Evolutionary conservation across 805 yeast species (phyloP).

Genomic region (Lipomyces spencermartinsiae): DNA sequence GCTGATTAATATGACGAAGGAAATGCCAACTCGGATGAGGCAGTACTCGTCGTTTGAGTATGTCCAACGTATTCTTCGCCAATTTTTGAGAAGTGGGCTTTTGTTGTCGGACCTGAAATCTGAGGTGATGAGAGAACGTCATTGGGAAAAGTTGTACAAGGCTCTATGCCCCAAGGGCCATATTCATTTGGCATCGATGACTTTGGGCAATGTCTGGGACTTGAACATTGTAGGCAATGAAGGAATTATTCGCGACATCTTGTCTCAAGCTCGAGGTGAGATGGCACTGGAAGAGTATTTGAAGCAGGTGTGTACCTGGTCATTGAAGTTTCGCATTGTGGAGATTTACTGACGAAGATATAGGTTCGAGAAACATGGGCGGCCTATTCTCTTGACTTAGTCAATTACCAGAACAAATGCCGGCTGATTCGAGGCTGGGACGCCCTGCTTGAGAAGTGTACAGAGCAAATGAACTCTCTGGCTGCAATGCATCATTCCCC

Average conservation of each 20-base stretch:
- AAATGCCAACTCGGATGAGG: slow-evolving; percentile 63
- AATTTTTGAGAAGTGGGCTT: slow-evolving; percentile 49
- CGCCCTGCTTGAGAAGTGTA: slow-evolving; percentile 59
- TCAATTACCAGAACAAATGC: slow-evolving; percentile 58
- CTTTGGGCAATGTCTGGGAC: slow-evolving; percentile 67
- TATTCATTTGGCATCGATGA: slow-evolving; percentile 43
- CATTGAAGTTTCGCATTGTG: no score
- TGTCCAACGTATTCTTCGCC: slow-evolving; percentile 56
- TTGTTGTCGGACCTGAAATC: slow-evolving; percentile 57
- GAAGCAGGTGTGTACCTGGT: slow-evolving; percentile 31
- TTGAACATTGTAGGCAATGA: slow-evolving; percentile 58
- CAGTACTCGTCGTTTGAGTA: slow-evolving; percentile 73
- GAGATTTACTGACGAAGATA: slow-evolving; percentile 1
- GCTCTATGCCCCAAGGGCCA: slow-evolving; percentile 42
- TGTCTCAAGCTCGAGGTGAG: slow-evolving; percentile 76
- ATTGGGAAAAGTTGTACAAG: slow-evolving; percentile 56
- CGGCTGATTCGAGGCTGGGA: slow-evolving; percentile 74
- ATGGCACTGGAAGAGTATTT: slow-evolving; percentile 66
- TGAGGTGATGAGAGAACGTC: slow-evolving; percentile 65
- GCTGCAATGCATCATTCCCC: slow-evolving; percentile 74
- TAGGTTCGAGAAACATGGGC: slow-evolving; percentile 65
- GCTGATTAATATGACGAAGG: slow-evolving; percentile 53
- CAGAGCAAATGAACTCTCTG: slow-evolving; percentile 66
- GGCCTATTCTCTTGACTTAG: slow-evolving; percentile 56
- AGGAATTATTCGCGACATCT: slow-evolving; percentile 53